Base-by-base conservation (phyloP, 306 rosid species). In the Prunus dulcis region DNA sequence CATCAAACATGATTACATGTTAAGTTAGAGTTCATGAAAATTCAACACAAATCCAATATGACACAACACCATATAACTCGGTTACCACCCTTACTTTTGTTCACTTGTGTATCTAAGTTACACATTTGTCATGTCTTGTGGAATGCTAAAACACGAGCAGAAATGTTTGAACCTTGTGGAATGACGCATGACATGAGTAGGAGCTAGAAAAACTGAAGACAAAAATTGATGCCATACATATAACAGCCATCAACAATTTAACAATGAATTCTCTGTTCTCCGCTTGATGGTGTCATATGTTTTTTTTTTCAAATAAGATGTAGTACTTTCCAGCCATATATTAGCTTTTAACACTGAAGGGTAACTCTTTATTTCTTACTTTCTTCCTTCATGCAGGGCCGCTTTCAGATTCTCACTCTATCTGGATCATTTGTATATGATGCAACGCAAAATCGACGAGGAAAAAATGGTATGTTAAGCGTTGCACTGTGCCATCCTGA, bases 341-440 rank as follows among this genome's bases (percentile, higher is more conserved):
- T 57, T 64, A 34, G 45, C 19, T 17, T 28, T 32, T 19, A 38
- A 14, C 15, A 10, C 3, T 10, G 52, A 10, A 58, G 32, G 13
- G 32, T 25, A 25, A 69, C 12, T 27, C 49, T 51, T 70, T 23
- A 30, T 18, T 18, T 23, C 52, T 32, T 17, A 3, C 18, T 67
- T 22, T 49, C 6, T 45, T 2, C 38, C 18, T 63, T 56, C 43
- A 60, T 72, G 79, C 84, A 89, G 92, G 97, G 96, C 7, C 30
- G 5, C 14, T 92, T 86, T 77, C 89, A 86, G 76, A 90, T 90
- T 62, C 19, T 90, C 17, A 9, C 62, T 1, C 78, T 92, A 9
- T 15, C 71, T 30, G 93, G 96, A 76, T 79, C 89, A 38, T 82
- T 52, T 69, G 34, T 81, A 56, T 73, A 20, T 20, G 4, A 27